Percentiles rank a stretch among this genome's conserved stretches.
phyloP scores from a whole-genome alignment of 169 alveolate species.

The Plasmodium falciparum region DNA sequence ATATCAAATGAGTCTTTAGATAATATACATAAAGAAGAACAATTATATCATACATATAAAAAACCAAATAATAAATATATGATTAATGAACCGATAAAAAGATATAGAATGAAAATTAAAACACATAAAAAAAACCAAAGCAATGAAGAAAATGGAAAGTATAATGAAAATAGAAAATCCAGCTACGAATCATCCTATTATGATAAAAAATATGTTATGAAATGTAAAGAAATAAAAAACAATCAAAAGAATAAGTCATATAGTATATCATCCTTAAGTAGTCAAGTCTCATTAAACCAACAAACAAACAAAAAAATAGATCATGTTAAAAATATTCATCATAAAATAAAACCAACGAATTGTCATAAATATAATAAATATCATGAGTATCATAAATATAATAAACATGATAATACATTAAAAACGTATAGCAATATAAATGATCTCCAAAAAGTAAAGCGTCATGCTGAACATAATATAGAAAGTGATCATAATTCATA shows the following conservation, averaged over 20 bases:
- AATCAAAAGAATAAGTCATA: neutral
- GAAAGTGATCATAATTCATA: neutral
- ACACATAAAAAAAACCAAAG: neutral
- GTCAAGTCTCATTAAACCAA: conserved; percentile 4
- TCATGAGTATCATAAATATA: no score
- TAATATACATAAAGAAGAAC: neutral
- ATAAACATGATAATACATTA: no score
- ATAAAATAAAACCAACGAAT: no score
- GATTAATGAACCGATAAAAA: neutral
- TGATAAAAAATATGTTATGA: neutral
- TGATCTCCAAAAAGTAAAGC: no score
- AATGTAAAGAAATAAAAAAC: neutral
- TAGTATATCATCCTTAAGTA: conserved; percentile 21
- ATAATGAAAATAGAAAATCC: no score
- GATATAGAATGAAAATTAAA: neutral
- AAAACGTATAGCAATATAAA: no score
- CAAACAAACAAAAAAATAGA: no score
- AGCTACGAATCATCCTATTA: neutral
- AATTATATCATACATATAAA: neutral
- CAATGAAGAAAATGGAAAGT: neutral
- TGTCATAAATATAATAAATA: no score
- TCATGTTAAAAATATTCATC: no score
- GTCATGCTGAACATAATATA: no score
- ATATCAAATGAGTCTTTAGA: neutral
- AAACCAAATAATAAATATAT: neutral